These are phyloP conservation scores for Nakataea oryzae DNA, from an alignment of 2,329 filamentous ascomycete genomes.

Conservation along the genomic window DNA sequence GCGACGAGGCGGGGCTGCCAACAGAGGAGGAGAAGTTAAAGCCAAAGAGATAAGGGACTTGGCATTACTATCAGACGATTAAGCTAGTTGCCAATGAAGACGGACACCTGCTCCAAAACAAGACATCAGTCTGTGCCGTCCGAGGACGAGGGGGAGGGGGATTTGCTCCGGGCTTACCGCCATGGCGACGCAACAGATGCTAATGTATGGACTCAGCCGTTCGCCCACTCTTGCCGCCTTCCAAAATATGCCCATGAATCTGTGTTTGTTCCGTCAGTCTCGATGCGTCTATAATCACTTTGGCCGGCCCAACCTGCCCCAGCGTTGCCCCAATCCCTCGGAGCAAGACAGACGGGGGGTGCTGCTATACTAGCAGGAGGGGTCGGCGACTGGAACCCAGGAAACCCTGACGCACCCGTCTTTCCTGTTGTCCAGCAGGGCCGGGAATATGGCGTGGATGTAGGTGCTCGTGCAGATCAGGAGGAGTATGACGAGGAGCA, in stretches of 20 bases:
- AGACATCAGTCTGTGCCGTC: neutral
- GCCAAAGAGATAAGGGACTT: neutral
- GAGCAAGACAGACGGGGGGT: too few species aligned
- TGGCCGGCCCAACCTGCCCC: neutral
- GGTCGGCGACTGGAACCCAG: too few species aligned
- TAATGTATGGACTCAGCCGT: constrained; percentile 88
- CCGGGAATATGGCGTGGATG: constrained; percentile 79
- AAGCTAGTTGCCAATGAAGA: constrained; percentile 8
- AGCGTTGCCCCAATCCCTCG: too few species aligned
- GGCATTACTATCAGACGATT: neutral
- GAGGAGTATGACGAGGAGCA: constrained; percentile 87
- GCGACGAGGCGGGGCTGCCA: neutral
- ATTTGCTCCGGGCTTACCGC: constrained; percentile 44
- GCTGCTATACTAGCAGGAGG: too few species aligned
- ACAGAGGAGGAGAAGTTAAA: neutral
- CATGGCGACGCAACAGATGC: constrained; percentile 87
- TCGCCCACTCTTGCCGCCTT: constrained; percentile 91
- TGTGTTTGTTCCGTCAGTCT: constrained; percentile 19
- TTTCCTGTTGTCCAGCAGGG: constrained; percentile 87
- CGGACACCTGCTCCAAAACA: constrained; percentile 5
- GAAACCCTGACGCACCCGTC: constrained; percentile 48
- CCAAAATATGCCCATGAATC: constrained; percentile 83
- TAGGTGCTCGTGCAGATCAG: constrained; percentile 95
- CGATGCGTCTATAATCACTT: neutral
- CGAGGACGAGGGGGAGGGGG: neutral